phyloP scores from a whole-genome alignment of 1,284 basidiomycete species.

The Pyrrhoderma lamaoense region DNA sequence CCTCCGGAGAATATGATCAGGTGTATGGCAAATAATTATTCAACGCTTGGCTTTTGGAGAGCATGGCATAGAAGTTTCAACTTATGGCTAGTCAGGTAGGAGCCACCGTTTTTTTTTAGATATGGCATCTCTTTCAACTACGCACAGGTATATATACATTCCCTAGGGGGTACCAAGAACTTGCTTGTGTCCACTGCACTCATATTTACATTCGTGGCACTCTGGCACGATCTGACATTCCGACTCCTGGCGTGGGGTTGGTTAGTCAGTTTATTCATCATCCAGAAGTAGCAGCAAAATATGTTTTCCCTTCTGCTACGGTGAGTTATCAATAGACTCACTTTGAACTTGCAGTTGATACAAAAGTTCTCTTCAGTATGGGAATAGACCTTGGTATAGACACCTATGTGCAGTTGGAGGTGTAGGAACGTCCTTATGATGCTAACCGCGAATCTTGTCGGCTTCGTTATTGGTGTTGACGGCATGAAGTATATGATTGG shows the following conservation, averaged over 20 bases:
- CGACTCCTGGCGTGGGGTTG: conserved; percentile 93
- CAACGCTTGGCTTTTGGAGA: conserved; percentile 89
- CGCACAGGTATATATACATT: conserved; percentile 83
- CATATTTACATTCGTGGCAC: conserved; percentile 96
- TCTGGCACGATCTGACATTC: conserved; percentile 96
- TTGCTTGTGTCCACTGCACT: conserved; percentile 64
- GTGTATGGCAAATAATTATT: conserved; percentile 99
- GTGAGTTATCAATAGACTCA: conserved; percentile 35
- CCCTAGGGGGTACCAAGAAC: conserved; percentile 81
- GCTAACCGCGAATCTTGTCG: conserved; percentile 92
- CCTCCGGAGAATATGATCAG: conserved; percentile 98
- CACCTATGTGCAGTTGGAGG: conserved; percentile 83
- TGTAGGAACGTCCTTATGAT: conserved; percentile 80
- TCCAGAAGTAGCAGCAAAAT: conserved; percentile 76
- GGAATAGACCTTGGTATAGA: conserved; percentile 69
- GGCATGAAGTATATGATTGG: conserved; percentile 68
- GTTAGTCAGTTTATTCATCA: conserved; percentile 86
- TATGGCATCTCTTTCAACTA: conserved; percentile 4
- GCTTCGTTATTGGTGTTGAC: conserved; percentile 89
- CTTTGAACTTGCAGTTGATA: background rate
- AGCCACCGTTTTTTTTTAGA: conserved; percentile 6
- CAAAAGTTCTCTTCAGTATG: conserved; percentile 45
- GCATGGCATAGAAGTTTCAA: conserved; percentile 97
- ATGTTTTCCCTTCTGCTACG: conserved; percentile 54
- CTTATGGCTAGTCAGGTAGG: conserved; percentile 86